Conservation (phyloP, 2,329 filamentous ascomycete genomes). For the Aspergillus versicolor region DNA sequence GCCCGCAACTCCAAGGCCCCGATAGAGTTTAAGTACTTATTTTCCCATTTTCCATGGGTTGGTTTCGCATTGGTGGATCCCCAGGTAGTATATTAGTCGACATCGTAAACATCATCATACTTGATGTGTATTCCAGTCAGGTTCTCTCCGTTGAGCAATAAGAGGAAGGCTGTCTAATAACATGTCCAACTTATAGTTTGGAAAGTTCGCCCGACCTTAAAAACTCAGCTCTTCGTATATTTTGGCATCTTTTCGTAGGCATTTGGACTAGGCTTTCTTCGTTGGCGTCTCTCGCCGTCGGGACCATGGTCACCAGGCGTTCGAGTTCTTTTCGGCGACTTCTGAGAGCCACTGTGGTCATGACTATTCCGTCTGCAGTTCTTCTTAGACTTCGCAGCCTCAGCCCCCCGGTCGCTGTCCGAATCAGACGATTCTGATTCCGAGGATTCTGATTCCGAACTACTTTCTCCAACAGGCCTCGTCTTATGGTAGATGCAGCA, state of each 20-base stretch:
- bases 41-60: background rate
- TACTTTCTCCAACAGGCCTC: constrained; percentile 78
- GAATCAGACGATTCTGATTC: constrained; percentile 57
- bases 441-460: constrained; percentile 50
- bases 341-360: background rate
- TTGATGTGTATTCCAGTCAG: background rate
- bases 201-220: background rate
- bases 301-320: constrained; percentile 19
- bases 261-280: constrained; percentile 44
- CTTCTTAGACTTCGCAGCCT: constrained; percentile 24
- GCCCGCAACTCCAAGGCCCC: no score
- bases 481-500: constrained; percentile 98
- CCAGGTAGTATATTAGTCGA: background rate
- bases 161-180: background rate
- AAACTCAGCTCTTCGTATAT: constrained; percentile 19
- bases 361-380: constrained; percentile 20
- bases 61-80: background rate
- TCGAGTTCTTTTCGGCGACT: constrained; percentile 6
- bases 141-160: background rate
- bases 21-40: background rate
- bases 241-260: constrained; percentile 49
- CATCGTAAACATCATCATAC: background rate
- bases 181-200: background rate
- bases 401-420: constrained; percentile 42
- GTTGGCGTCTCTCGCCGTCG: constrained; percentile 24